Conservation (phyloP, 140 eudicot species). For the Bidens hawaiensis region DNA sequence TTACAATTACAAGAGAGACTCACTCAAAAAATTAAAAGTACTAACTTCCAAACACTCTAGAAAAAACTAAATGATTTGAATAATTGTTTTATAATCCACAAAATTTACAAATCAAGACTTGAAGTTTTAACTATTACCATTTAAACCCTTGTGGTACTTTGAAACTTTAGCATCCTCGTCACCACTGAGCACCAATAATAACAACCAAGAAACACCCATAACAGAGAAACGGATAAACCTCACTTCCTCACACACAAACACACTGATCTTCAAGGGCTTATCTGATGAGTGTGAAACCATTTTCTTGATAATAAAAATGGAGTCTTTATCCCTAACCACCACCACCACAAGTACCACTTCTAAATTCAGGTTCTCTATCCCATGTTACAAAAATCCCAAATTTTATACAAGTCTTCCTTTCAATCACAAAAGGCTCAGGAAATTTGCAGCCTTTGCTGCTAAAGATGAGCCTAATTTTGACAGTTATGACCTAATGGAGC, state of each 20-base stretch:
- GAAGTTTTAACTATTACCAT: too few relatives aligned
- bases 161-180: background rate
- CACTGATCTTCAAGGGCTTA: conserved; percentile 4
- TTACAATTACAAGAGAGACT: too few relatives aligned
- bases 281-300: conserved; percentile 16
- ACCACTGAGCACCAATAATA: background rate
- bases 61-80: too few relatives aligned
- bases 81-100: background rate
- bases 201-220: conserved; percentile 17
- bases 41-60: too few relatives aligned
- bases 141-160: background rate
- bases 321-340: conserved; percentile 38
- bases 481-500: conserved; percentile 82
- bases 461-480: conserved; percentile 54
- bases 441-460: conserved; percentile 43
- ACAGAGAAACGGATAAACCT: conserved; percentile 29
- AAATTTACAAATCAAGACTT: background rate
- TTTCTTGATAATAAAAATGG: conserved; percentile 42
- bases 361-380: conserved; percentile 32
- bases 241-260: background rate
- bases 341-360: conserved; percentile 30
- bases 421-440: conserved; percentile 36
- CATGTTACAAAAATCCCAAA: conserved; percentile 29
- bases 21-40: too few relatives aligned
- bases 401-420: conserved; percentile 28